Percentiles rank a stretch among this genome's conserved stretches.
Evolutionary conservation across 176 grass and related monocot species (phyloP).

Genomic region (Poa pratensis): DNA sequence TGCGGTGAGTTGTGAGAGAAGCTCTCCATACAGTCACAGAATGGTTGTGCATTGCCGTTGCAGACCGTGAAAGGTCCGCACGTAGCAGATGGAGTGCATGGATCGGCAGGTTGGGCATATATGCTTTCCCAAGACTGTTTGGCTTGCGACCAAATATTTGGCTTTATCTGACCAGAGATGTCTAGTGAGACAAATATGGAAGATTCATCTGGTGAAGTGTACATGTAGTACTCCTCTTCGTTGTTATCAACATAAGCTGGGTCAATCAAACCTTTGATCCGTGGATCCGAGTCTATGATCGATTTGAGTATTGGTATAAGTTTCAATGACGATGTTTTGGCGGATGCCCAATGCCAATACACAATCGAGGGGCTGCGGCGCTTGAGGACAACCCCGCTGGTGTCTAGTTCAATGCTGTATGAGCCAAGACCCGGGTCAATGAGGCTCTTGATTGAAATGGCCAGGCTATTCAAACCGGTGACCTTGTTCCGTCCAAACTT

Average conservation of each 20-base stretch:
- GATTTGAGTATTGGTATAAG: conserved; percentile 36
- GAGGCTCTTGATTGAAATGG: background rate
- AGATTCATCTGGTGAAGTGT: conserved; percentile 44
- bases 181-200: conserved; percentile 37
- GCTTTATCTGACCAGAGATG: conserved; percentile 50
- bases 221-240: conserved; percentile 51
- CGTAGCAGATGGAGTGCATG: conserved; percentile 46
- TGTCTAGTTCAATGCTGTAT: conserved; percentile 41
- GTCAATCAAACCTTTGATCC: conserved; percentile 36
- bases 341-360: conserved; percentile 32
- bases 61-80: conserved; percentile 69
- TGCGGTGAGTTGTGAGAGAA: conserved; percentile 39
- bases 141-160: conserved; percentile 40
- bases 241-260: conserved; percentile 38
- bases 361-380: background rate
- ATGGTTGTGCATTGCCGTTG: conserved; percentile 30
- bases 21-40: conserved; percentile 57
- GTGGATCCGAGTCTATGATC: conserved; percentile 18
- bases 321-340: conserved; percentile 42
- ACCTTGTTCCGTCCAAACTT: conserved; percentile 57
- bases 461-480: conserved; percentile 31
- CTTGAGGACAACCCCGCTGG: background rate
- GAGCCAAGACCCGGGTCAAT: conserved; percentile 46
- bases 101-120: conserved; percentile 35
- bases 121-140: conserved; percentile 43